Conservation (phyloP, 2,329 filamentous ascomycete species). For the Dactylonectria estremocensis region DNA sequence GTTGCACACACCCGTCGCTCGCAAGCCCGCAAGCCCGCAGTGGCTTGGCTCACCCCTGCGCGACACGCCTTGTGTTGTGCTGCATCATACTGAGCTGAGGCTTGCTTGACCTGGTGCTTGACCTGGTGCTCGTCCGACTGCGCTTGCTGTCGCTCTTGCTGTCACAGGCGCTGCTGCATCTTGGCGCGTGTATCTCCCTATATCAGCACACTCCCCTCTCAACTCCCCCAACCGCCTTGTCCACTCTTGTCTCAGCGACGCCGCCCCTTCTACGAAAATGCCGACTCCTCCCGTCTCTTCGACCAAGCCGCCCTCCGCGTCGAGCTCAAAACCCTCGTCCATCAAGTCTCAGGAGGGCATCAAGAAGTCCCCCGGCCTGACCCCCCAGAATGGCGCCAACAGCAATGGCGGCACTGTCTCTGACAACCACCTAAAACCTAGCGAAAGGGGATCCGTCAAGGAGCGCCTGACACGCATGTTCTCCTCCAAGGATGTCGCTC, state of each 20-base stretch:
- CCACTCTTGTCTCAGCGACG: conserved; percentile 34
- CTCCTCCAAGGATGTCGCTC: conserved; percentile 68
- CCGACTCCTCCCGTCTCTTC: conserved; percentile 50
- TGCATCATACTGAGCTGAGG: conserved; percentile 34
- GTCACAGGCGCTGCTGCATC: conserved; percentile 26
- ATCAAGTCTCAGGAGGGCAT: conserved; percentile 63
- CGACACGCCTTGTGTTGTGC: conserved; percentile 43
- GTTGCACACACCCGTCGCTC: conserved; percentile 39
- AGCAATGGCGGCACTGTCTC: conserved; percentile 46
- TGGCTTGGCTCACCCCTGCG: conserved; percentile 41
- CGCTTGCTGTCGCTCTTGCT: conserved; percentile 16
- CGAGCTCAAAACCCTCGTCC: conserved; percentile 66
- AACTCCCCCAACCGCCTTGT: conserved; percentile 15
- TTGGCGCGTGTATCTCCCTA: conserved; percentile 32
- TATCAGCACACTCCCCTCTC: conserved; percentile 23
- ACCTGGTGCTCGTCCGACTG: conserved; percentile 34
- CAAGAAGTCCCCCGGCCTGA: conserved; percentile 58
- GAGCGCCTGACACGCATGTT: conserved; percentile 77
- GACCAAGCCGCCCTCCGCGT: conserved; percentile 58
- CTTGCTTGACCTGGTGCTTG: conserved; percentile 17
- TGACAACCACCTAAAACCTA: conserved; percentile 43
- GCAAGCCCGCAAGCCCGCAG: conserved; percentile 31
- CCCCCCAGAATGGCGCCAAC: conserved; percentile 57
- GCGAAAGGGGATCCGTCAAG: conserved; percentile 74
- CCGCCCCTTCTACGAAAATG: conserved; percentile 48